Base-by-base conservation (phyloP, 148 eudicot genomes). In the Euryodendron excelsum region DNA sequence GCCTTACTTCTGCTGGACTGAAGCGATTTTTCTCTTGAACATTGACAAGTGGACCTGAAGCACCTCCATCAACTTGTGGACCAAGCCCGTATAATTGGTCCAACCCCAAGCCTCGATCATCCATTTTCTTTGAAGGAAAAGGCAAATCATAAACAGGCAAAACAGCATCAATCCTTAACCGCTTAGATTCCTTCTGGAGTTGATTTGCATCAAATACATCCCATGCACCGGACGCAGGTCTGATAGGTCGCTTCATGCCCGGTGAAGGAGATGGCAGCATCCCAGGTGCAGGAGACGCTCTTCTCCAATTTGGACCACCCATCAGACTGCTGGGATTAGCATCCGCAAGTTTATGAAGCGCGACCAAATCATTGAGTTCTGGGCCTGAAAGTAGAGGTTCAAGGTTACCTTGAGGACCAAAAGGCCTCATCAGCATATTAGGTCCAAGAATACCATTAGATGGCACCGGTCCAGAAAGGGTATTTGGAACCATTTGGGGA, bases 181-280 rank as follows among this genome's bases (percentile, higher is more conserved):
- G 86, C 78, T 96, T 96, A 58, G 87, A 64, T 33, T 96, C 98
- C 80, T 97, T 91, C 37, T 86, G 86, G 73, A 84, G 78, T 82
- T 85, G 97, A 78, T 75, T 85, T 47, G 91, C 86, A 85, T 92
- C 95, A 80, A 84, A 83, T 53, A 87, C 92, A 83, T 93, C 97
- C 98, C 95, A 93, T 25, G 90, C 86, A 82, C 87, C 88, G 27
- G 88, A 79, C 80, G 64, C 52, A 60, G 84, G 77, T 74, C 86
- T 91, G 69, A 61, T 72, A 30, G 84, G 77, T 82, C 81, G 70
- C 75, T 90, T 82, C 36, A 73, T 67, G 36, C 85, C 80, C 52
- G 45, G 82, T 44, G 87, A 82, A 34, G 97, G 88, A 70, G 92
- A 79, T 39, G 90, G 86, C 31, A 87, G 89, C 79, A 86, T 31